Conservation (phyloP, 352 stramenopile genomes). For the Phytophthora pseudosyringae region DNA sequence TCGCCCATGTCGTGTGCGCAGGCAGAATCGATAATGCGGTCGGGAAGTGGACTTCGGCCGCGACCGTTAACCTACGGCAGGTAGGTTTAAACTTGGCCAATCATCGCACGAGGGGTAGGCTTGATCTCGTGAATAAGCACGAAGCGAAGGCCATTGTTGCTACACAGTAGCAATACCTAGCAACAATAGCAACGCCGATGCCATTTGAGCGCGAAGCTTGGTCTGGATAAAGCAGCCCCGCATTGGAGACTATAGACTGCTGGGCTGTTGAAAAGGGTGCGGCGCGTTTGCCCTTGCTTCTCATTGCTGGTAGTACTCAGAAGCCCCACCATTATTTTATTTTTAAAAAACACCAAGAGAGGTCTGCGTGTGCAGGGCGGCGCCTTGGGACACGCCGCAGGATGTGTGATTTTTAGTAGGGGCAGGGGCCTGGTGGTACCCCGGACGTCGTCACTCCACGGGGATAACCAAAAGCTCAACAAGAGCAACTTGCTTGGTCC, state of each 20-base stretch:
- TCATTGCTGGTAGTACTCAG: background rate
- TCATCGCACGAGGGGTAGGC: background rate
- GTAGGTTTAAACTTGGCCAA: conserved; percentile 3
- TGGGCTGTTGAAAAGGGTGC: background rate
- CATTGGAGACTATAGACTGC: background rate
- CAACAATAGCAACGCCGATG: background rate
- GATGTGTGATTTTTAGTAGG: conserved; percentile 31
- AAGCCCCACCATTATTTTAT: too few relatives aligned
- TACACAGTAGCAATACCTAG: too few relatives aligned
- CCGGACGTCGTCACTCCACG: conserved; percentile 19
- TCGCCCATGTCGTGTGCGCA: conserved; percentile 5
- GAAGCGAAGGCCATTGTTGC: background rate
- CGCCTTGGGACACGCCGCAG: conserved; percentile 26
- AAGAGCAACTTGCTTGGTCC: conserved; percentile 25
- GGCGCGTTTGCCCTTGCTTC: background rate
- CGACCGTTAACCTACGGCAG: conserved; percentile 5
- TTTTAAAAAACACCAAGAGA: background rate
- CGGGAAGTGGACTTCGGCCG: background rate
- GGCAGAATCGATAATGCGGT: conserved; percentile 9
- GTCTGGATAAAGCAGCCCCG: background rate
- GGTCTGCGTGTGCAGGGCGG: background rate
- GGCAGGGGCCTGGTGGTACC: conserved; percentile 28
- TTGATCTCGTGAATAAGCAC: conserved; percentile 4
- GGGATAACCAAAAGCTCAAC: conserved; percentile 20
- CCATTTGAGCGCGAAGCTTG: background rate